Base-by-base conservation (phyloP, 495 filamentous ascomycete species). In the Sordaria brevicollis region DNA sequence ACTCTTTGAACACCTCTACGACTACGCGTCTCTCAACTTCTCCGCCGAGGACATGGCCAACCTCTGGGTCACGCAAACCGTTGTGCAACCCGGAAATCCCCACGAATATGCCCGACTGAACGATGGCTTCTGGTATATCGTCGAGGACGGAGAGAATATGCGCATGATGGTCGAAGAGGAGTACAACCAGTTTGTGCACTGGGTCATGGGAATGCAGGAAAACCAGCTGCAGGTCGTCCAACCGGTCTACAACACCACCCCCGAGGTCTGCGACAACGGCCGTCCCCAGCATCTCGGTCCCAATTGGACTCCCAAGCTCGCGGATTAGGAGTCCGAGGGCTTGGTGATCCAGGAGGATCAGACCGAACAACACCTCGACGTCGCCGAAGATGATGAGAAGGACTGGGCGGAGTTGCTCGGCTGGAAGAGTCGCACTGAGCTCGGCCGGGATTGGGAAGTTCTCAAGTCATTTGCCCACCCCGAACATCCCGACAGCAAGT, bases 11-110 rank as follows among this genome's bases (percentile, higher is more conserved):
- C 4, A 2, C 11, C 21, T 54, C 11, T 54, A 54, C 21, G 21
- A 54, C 5, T 54, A 54, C 21, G 1, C 19, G 1, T 0, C 9
- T 0, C 0, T 25, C 21, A 29, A 54, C 1, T 54, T 54, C 21
- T 13, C 19, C 0, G 19, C 11, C 5, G 21, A 54, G 43, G 10
- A 54, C 0, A 2, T 54, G 0, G 1, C 1, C 1, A 1, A 54
- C 1, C 4, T 54, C 0, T 54, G 43, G 43, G 29, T 54, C 5
- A 54, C 15, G 43, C n/a, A n/a, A n/a, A 54, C 43, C 21, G 15
- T 54, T 2, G 19, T 54, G 0, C 43, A 1, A 2, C 21, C 43
- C 2, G 43, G 43, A 21, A 25, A 54, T 5, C 0, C 43, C 4
- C 0, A 1, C 43, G 10, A 29, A 5, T 54, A 54, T 0, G 43